Conservation (phyloP, 345 rosid genomes). For the Populus ilicifolia region DNA sequence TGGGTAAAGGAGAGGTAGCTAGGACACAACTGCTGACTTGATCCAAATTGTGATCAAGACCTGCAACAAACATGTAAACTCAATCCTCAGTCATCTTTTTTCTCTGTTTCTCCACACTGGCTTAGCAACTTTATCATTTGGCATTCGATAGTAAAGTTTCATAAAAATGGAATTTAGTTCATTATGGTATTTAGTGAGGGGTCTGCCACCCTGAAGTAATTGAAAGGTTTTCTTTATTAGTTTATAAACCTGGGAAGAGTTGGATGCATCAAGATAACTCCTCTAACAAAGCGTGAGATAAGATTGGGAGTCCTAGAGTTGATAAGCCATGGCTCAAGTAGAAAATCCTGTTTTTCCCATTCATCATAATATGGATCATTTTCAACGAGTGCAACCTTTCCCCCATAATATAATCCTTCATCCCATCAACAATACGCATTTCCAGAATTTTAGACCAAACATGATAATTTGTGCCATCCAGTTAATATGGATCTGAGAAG, state of each 20-base stretch:
- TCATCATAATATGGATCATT: not conserved
- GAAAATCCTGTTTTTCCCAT: not conserved
- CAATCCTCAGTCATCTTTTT: not conserved
- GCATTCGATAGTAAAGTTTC: not conserved
- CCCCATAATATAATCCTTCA: not conserved
- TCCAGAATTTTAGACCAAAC: conserved; percentile 1
- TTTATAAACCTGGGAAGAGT: not conserved
- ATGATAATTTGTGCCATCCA: not conserved
- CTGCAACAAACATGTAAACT: not conserved
- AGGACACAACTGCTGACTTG: not conserved
- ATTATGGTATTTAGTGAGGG: not conserved
- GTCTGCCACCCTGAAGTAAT: not conserved
- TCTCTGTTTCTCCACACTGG: no score
- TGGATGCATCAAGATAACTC: not conserved
- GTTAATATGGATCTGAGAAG: no score
- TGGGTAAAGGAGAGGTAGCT: not conserved
- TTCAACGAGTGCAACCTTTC: not conserved
- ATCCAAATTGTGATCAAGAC: not conserved
- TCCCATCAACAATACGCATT: not conserved
- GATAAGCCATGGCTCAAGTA: not conserved
- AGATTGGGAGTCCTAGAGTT: not conserved
- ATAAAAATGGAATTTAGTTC: not conserved
- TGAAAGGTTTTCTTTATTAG: not conserved
- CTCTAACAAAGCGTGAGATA: not conserved
- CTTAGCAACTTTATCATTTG: no score